Conservation (phyloP, 2,329 filamentous ascomycete genomes). For the Cladobotryum protrusum region DNA sequence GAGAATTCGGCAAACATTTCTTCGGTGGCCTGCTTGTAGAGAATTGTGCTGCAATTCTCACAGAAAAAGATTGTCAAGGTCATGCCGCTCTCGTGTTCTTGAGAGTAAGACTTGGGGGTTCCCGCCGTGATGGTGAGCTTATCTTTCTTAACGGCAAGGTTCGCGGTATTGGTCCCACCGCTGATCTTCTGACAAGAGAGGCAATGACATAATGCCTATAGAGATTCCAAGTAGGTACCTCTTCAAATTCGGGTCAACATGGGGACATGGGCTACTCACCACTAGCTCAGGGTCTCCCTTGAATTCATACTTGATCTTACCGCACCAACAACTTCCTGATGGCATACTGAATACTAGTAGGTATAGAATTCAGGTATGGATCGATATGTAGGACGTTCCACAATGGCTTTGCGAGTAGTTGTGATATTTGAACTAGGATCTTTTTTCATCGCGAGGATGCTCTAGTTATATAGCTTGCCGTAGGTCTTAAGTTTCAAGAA, state of each 20-base stretch:
- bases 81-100: conserved; percentile 7
- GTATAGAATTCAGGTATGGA: too few relatives aligned
- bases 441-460: too few relatives aligned
- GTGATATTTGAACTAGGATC: too few relatives aligned
- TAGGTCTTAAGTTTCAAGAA: too few relatives aligned
- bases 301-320: conserved; percentile 6
- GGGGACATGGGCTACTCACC: not conserved
- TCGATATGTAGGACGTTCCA: too few relatives aligned
- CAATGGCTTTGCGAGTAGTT: too few relatives aligned
- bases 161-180: not conserved
- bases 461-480: too few relatives aligned
- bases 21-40: conserved; percentile 5
- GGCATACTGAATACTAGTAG: not conserved
- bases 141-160: conserved; percentile 2
- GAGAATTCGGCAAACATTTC: conserved; percentile 3
- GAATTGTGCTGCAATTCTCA: not conserved
- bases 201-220: conserved; percentile 3
- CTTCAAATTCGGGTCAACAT: not conserved
- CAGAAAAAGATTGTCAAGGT: conserved; percentile 6
- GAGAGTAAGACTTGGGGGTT: conserved; percentile 2
- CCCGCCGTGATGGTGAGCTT: conserved; percentile 2
- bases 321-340: conserved; percentile 8
- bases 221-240: too few relatives aligned
- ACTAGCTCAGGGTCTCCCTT: not conserved
- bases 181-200: conserved; percentile 7